Conservation (phyloP, 177 flowering plant genomes). For the Telopea speciosissima region DNA sequence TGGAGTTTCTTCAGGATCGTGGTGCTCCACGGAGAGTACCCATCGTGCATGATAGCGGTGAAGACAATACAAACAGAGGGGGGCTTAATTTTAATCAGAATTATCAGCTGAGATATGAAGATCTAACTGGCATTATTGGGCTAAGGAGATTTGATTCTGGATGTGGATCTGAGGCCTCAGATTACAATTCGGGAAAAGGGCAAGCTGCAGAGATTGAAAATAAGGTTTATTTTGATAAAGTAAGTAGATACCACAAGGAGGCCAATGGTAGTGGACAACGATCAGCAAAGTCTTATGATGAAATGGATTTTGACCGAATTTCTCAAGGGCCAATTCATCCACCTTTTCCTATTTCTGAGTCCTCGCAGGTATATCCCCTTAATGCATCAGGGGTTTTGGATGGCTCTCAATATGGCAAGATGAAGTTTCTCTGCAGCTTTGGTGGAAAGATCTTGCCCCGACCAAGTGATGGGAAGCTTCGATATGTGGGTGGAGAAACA, state of each 20-base stretch:
- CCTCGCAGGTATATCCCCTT: conserved; percentile 25
- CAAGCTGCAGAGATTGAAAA: conserved; percentile 19
- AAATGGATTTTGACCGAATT: conserved; percentile 17
- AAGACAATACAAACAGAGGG: conserved; percentile 13
- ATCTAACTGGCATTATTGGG: conserved; percentile 34
- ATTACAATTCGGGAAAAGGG: conserved; percentile 8
- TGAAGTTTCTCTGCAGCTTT: conserved; percentile 77
- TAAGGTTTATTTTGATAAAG: conserved; percentile 16
- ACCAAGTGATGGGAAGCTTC: conserved; percentile 68
- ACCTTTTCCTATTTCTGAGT: conserved; percentile 19
- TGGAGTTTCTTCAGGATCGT: conserved; percentile 48
- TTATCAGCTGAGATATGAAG: conserved; percentile 29
- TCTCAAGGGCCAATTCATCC: conserved; percentile 11
- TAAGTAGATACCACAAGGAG: conserved; percentile 20
- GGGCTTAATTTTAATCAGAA: conserved; percentile 19
- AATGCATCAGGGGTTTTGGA: conserved; percentile 27
- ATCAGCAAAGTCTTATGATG: conserved; percentile 19
- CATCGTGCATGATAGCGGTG: conserved; percentile 19
- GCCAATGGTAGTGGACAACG: conserved; percentile 14
- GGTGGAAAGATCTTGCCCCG: conserved; percentile 75
- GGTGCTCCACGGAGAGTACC: conserved; percentile 22
- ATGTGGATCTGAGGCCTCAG: conserved; percentile 18
- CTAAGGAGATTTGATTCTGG: conserved; percentile 29
- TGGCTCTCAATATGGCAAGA: conserved; percentile 30
- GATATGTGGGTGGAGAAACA: conserved; percentile 86